Percentiles rank a stretch among this genome's conserved stretches.
phyloP scores from a whole-genome alignment of 2,329 filamentous ascomycete genomes.

The Hymenoscyphus occultus region DNA sequence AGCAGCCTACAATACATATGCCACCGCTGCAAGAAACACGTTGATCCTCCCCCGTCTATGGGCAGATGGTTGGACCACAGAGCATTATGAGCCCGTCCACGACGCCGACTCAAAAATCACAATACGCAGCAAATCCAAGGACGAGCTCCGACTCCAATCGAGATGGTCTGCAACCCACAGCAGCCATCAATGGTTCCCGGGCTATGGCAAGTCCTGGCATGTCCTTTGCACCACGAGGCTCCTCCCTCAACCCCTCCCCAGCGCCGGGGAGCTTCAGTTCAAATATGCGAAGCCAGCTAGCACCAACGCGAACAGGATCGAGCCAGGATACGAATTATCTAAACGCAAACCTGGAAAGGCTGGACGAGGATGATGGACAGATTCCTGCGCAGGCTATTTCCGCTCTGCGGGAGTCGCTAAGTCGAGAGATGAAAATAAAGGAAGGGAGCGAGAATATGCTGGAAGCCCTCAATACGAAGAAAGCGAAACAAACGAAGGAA shows the following conservation, averaged over 20 bases:
- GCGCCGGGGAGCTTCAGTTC: slow-evolving; percentile 85
- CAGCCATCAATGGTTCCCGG: slow-evolving; percentile 45
- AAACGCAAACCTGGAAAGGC: slow-evolving; percentile 49
- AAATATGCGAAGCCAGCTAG: slow-evolving; percentile 72
- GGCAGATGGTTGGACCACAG: slow-evolving; percentile 39
- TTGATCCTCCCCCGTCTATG: slow-evolving; percentile 33
- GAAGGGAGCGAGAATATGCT: slow-evolving; percentile 97
- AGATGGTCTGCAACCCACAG: slow-evolving; percentile 51
- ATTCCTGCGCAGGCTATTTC: slow-evolving; percentile 72
- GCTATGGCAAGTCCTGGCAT: slow-evolving; percentile 52
- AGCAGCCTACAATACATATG: slow-evolving; percentile 30
- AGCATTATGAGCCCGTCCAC: slow-evolving; percentile 53
- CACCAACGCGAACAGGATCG: slow-evolving; percentile 59
- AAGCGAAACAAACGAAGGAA: slow-evolving; percentile 90
- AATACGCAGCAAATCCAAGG: slow-evolving; percentile 36
- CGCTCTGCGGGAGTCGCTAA: slow-evolving; percentile 77
- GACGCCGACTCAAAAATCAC: slow-evolving; percentile 53
- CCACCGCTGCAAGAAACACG: slow-evolving; percentile 26
- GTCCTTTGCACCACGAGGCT: slow-evolving; percentile 63
- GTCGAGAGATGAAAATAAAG: slow-evolving; percentile 97
- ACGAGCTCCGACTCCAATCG: slow-evolving; percentile 54
- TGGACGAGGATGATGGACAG: slow-evolving; percentile 60
- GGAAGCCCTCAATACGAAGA: slow-evolving; percentile 90
- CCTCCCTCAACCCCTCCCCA: slow-evolving; percentile 67
- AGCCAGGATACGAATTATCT: slow-evolving; percentile 54